These are phyloP conservation scores for Fusarium liriodendri DNA, from an alignment of 2,329 filamentous ascomycete genomes.

Conservation along the genomic window DNA sequence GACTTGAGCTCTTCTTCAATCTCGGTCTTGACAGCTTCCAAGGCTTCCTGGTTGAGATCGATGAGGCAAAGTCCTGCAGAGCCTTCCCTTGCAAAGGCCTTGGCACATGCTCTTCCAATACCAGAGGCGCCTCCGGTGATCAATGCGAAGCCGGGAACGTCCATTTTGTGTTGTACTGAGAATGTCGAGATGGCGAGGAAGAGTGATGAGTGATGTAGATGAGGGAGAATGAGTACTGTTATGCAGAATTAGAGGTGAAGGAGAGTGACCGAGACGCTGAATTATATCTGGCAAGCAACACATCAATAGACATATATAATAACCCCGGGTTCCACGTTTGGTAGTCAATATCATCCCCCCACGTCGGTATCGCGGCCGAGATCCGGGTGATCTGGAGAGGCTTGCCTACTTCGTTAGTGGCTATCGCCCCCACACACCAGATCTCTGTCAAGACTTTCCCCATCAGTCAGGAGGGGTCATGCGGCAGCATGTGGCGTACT, in stretches of 20 bases:
- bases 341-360: background rate
- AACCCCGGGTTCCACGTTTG: background rate
- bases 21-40: conserved; percentile 29
- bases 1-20: conserved; percentile 27
- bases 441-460: conserved; percentile 28
- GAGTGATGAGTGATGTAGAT: background rate
- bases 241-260: background rate
- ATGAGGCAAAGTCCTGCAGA: conserved; percentile 44
- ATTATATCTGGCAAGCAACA: background rate
- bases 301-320: background rate
- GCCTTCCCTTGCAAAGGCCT: conserved; percentile 44
- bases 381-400: conserved; percentile 5
- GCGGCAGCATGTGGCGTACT: background rate
- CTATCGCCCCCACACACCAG: background rate
- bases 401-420: conserved; percentile 7
- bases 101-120: conserved; percentile 46
- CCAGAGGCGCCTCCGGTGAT: conserved; percentile 48
- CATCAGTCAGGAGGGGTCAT: conserved; percentile 1
- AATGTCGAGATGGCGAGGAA: background rate
- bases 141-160: conserved; percentile 46
- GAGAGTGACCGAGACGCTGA: background rate
- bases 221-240: background rate
- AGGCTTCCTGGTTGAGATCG: conserved; percentile 38
- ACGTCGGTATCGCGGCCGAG: background rate
- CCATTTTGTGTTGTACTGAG: conserved; percentile 19